phyloP scores from a whole-genome alignment of 257 asterid genomes.

The Przewalskia tangutica region DNA sequence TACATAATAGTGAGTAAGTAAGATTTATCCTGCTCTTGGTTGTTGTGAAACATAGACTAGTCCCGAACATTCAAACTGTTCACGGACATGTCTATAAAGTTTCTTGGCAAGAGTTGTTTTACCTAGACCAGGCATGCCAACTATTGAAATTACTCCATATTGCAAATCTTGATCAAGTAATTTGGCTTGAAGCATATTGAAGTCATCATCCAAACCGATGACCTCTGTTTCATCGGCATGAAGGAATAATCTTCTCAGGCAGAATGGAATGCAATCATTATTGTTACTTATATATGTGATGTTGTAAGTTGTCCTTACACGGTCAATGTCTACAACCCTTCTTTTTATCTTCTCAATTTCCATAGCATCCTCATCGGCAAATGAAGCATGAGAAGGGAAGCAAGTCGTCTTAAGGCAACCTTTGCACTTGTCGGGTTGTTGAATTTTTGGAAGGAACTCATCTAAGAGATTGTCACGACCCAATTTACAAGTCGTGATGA shows the following conservation, averaged over 20 bases:
- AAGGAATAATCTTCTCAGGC: neutral
- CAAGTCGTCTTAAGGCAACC: neutral
- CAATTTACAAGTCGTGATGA: too few relatives aligned
- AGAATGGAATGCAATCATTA: neutral
- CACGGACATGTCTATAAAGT: neutral
- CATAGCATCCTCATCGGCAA: neutral
- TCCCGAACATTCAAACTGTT: neutral
- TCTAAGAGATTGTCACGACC: too few relatives aligned
- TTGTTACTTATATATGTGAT: neutral
- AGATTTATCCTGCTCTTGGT: neutral
- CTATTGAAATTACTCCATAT: neutral
- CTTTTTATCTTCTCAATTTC: neutral
- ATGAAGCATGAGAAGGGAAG: neutral
- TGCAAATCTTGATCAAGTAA: neutral
- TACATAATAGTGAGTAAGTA: too few relatives aligned
- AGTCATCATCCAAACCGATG: slow-evolving; percentile 2
- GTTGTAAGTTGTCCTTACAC: neutral
- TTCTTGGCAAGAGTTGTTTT: neutral
- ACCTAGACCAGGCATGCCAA: neutral
- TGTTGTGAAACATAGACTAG: slow-evolving; percentile 1
- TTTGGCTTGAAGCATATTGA: neutral
- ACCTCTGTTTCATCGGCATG: neutral
- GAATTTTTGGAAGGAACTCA: too few relatives aligned
- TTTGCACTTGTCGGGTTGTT: too few relatives aligned
- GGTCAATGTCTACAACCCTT: slow-evolving; percentile 1